Evolutionary conservation across 2,329 filamentous ascomycete species (phyloP), one percentile per base, ranked within the genome.

Genomic region (Phialophora tarda): DNA sequence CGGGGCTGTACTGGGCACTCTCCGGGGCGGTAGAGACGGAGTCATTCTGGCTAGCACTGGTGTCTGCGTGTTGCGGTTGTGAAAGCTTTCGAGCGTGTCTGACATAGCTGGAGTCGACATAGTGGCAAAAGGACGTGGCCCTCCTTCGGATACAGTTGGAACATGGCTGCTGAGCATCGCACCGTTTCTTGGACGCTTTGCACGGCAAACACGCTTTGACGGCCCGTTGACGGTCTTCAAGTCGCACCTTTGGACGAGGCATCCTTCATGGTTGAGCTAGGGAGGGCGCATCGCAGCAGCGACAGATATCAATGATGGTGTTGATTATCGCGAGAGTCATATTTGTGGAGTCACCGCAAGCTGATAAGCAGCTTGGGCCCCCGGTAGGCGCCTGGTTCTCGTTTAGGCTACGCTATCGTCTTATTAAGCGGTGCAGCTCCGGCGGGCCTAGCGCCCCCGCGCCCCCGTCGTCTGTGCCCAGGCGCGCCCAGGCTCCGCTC

Each of bases 191-290:
- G 8, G 82, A 80, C 14, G 78, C 76, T 32, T 82, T 79, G 69
- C 83, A 85, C 5, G 78, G 73, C 55, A 78, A 77, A 69, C 83
- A 85, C 7, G 83, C 83, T 64, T 83, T 80, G 24, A 78, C 79
- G 17, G 82, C 81, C 48, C 83, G 78, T 64, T 81, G 79, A 4
- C 84, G 80, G 66, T 84, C 80, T 56, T 80, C 79, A 1, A 82
- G 81, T 21, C 77, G 78, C 24, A 85, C 82, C 69, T 81, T 84
- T 12, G 83, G 82, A 24, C 84, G 82, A 65, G 83, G 82, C 83
- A 86, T 86, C 34, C 51, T 30, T 59, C 56, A 51, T 44, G 10
- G 30, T 48, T 10, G n/a, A 14, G n/a, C 28, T 41, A 47, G 10
- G 8, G 24, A 28, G 12, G 50, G 32, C 41, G 38, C 32, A 59